A percentile compares a stretch with the other conserved stretches of the same genome.
phyloP scores from a whole-genome alignment of 2,329 filamentous ascomycete species.

The Coleophoma cylindrospora region DNA sequence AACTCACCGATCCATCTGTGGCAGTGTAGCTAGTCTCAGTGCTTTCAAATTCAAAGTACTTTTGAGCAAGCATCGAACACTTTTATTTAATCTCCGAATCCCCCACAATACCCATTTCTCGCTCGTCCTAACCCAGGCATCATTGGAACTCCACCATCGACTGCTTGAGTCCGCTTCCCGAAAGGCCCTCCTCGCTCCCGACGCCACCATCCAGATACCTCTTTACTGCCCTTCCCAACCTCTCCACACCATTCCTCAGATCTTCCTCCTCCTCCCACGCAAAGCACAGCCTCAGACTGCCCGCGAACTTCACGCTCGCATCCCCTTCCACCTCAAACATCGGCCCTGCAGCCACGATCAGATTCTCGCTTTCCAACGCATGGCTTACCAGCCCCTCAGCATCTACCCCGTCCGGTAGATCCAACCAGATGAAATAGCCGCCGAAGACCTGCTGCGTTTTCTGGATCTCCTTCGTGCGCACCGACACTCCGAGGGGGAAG shows the following conservation, averaged over 20 bases:
- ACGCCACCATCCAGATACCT: conserved; percentile 20
- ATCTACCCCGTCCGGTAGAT: conserved; percentile 47
- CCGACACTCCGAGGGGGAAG: conserved; percentile 53
- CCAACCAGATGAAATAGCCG: conserved; percentile 84
- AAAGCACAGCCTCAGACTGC: conserved; percentile 63
- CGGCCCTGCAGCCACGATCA: conserved; percentile 63
- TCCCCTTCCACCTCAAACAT: conserved; percentile 66
- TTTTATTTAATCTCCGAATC: not conserved
- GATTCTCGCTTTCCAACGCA: conserved; percentile 56
- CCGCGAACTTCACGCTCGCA: conserved; percentile 48
- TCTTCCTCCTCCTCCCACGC: conserved; percentile 65
- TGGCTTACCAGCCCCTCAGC: conserved; percentile 50
- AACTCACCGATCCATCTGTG: too few species aligned
- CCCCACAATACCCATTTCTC: not conserved
- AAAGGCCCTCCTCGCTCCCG: not conserved
- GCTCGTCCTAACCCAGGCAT: not conserved
- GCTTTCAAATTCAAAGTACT: too few species aligned
- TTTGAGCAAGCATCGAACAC: too few species aligned
- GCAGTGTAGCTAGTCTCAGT: too few species aligned
- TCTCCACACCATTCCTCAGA: conserved; percentile 61
- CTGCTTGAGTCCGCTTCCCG: conserved; percentile 3
- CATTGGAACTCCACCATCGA: conserved; percentile 16
- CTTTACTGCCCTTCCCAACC: conserved; percentile 45
- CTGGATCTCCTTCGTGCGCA: conserved; percentile 31
- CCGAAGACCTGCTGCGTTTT: conserved; percentile 53